phyloP scores from a whole-genome alignment of 2,329 filamentous ascomycete genomes.

The Aspergillus intermedius region DNA sequence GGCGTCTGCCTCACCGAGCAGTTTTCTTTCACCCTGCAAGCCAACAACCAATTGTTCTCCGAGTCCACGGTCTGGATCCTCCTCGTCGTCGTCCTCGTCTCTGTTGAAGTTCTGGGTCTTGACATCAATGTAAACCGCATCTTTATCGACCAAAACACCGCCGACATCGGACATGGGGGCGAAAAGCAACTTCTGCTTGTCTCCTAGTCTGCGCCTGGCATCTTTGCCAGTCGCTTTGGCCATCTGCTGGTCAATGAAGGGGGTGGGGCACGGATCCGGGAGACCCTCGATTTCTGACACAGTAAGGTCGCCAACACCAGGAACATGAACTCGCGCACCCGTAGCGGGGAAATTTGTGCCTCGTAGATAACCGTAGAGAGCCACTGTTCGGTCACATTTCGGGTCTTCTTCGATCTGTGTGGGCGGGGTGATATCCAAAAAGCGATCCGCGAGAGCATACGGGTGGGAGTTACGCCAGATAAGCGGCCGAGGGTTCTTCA shows the following conservation, averaged over 20 bases:
- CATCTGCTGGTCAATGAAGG: conserved; percentile 77
- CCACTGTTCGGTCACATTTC: conserved; percentile 85
- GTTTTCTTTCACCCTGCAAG: conserved; percentile 71
- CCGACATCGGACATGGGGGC: conserved; percentile 98
- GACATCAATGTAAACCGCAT: conserved; percentile 83
- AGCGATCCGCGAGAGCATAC: conserved; percentile 87
- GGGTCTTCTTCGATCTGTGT: conserved; percentile 81
- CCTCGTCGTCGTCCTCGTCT: conserved; percentile 56
- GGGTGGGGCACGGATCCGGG: conserved; percentile 92
- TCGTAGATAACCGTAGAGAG: conserved; percentile 85
- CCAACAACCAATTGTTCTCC: conserved; percentile 92
- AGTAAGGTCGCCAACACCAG: conserved; percentile 82
- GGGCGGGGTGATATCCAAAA: conserved; percentile 90
- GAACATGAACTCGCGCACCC: conserved; percentile 82
- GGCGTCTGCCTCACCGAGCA: conserved; percentile 75
- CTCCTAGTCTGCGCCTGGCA: conserved; percentile 71
- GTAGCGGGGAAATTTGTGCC: conserved; percentile 88
- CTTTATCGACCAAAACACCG: conserved; percentile 90
- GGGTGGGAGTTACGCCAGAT: conserved; percentile 96
- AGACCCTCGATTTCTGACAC: conserved; percentile 78
- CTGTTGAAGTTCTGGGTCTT: conserved; percentile 65
- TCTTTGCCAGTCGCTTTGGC: conserved; percentile 80
- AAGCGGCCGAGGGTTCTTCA: conserved; percentile 97
- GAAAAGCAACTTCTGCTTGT: conserved; percentile 94
- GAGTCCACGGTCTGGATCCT: conserved; percentile 69